Evolutionary conservation across 2,329 filamentous ascomycete species (phyloP), one percentile per base, ranked within the genome.

Genomic region (Pestalotiopsis sp.): DNA sequence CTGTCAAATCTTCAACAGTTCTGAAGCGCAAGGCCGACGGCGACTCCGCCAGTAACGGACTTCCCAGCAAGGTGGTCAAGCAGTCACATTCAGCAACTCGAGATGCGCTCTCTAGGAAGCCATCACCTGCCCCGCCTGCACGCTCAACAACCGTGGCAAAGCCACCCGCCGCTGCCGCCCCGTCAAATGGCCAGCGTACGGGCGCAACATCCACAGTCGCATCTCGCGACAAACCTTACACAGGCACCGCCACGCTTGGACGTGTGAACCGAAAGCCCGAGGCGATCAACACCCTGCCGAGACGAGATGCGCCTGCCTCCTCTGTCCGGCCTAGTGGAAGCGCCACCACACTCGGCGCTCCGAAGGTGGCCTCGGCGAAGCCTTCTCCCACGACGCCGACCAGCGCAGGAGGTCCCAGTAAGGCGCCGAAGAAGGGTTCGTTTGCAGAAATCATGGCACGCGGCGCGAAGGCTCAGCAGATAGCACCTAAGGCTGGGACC

Each of bases 371-470:
- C 35, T 70, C 72, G 22, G 71, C 73, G 3, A 77, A 70, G 63
- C 71, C 73, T 22, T 75, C 73, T 11, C 73, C 76, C 24, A 75
- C 74, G 6, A 73, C 74, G 5, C 71, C 73, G 10, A 75, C 70
- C 11, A 13, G 68, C 7, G 67, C 73, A n/a, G 30, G 30, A 35
- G 72, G 73, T 26, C 69, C 77, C 1, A 75, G 81, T 4, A 81
- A 80, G 68, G 77, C 81, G 2, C 89, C 89, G 1, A 93, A 93
- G 78, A 92, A 91, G 75, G 90, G 91, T 1, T 92, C 90, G 0
- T 94, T 89, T 76, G 88, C 89, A 48, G 91, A 94, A 74, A 91
- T 94, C 68, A 85, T 94, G 80, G 90, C 90, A 66, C 86, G 91
- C 71, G 92, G 89, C 39, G 89, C 92, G 74, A 88, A 88, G 69